These are phyloP conservation scores for Xylaria sp. DNA, from an alignment of 2,329 filamentous ascomycete genomes.

Conservation along the genomic window DNA sequence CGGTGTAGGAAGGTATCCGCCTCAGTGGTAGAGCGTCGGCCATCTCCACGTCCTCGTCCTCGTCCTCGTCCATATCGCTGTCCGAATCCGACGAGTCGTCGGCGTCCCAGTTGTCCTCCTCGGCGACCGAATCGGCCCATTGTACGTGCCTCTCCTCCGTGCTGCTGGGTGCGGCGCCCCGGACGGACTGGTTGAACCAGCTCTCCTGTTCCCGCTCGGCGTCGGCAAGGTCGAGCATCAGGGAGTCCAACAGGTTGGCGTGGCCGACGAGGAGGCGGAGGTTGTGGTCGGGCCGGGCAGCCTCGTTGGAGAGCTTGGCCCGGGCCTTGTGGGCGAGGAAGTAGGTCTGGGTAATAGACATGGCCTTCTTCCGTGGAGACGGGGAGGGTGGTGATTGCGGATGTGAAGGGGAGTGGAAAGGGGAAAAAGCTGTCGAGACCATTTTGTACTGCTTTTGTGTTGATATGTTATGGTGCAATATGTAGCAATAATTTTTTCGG, in stretches of 20 bases:
- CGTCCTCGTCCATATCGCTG: constrained; percentile 50
- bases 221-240: constrained; percentile 91
- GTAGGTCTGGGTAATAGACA: constrained; percentile 98
- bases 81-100: constrained; percentile 63
- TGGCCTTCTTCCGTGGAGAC: constrained; percentile 71
- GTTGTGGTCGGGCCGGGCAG: constrained; percentile 88
- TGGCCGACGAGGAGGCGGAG: constrained; percentile 94
- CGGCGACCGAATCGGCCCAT: constrained; percentile 80
- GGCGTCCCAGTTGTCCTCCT: constrained; percentile 72
- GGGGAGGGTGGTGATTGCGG: constrained; percentile 42
- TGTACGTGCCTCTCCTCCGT: constrained; percentile 74
- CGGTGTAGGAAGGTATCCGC: constrained; percentile 46
- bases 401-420: constrained; percentile 35
- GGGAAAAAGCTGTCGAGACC: constrained; percentile 37
- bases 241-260: constrained; percentile 93
- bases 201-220: constrained; percentile 94
- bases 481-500: constrained; percentile 27
- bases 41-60: constrained; percentile 62
- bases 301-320: constrained; percentile 92
- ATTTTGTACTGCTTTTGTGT: constrained; percentile 38
- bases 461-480: constrained; percentile 39
- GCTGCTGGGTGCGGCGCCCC: constrained; percentile 62
- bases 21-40: constrained; percentile 50
- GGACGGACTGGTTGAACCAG: constrained; percentile 97
- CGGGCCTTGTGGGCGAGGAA: constrained; percentile 96